Percentiles rank a stretch among this genome's conserved stretches.
Evolutionary conservation across 202 grass and related monocot species (phyloP).

Genomic region (Schoenoplectus triqueter): DNA sequence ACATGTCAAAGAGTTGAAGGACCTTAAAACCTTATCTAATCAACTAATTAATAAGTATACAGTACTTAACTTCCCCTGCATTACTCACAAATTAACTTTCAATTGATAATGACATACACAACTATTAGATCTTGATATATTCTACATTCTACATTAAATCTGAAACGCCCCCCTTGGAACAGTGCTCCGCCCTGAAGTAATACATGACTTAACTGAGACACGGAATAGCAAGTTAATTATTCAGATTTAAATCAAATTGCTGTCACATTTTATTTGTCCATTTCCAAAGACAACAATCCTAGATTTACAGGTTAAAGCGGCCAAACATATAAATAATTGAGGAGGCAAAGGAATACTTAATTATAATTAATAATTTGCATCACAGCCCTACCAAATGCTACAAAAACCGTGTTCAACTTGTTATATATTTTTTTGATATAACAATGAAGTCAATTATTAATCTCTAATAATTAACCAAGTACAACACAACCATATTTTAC

Average conservation of each 20-base stretch:
- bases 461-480: neutral
- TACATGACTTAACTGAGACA: no score
- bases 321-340: neutral
- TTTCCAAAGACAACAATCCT: neutral
- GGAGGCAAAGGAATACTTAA: neutral
- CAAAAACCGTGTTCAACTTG: neutral
- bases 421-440: neutral
- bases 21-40: neutral
- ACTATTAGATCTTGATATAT: no score
- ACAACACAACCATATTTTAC: conserved; percentile 2
- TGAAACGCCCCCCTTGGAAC: no score
- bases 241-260: neutral
- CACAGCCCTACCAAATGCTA: neutral
- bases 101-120: neutral
- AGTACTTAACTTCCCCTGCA: neutral
- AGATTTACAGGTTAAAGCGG: neutral
- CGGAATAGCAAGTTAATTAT: neutral
- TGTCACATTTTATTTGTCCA: neutral
- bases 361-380: neutral
- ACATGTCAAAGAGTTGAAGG: neutral
- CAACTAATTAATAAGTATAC: neutral
- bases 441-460: neutral
- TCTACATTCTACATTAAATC: no score
- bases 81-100: neutral
- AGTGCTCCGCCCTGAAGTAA: no score